These are phyloP conservation scores for Thuidium tamariscinum DNA, from an alignment of 225 moss, liverwort and hornwort species.

Conservation along the genomic window DNA sequence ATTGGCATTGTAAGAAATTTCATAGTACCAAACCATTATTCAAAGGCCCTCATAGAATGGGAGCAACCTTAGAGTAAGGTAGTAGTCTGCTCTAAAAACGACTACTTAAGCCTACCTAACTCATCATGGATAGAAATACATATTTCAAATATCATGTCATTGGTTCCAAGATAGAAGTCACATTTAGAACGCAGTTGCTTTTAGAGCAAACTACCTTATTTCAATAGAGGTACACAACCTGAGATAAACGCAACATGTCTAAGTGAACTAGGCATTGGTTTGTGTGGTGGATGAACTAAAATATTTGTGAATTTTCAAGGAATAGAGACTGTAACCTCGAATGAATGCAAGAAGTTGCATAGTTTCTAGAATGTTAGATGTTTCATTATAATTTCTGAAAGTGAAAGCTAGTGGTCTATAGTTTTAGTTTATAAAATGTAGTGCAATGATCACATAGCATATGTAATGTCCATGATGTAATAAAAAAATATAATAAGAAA, in stretches of 20 bases:
- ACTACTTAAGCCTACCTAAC: too few species aligned
- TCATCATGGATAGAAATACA: too few species aligned
- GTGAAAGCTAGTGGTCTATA: neutral
- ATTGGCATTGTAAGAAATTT: too few species aligned
- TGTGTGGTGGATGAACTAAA: neutral
- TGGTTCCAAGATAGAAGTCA: too few species aligned
- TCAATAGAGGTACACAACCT: neutral
- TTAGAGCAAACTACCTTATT: too few species aligned
- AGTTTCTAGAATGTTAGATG: neutral
- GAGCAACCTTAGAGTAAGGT: accelerated
- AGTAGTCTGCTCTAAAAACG: too few species aligned
- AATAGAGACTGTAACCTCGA: neutral
- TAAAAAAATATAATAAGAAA: neutral
- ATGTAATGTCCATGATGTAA: neutral
- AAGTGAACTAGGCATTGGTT: neutral
- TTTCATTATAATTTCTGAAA: neutral
- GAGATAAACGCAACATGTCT: accelerated
- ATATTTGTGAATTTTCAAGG: too few species aligned
- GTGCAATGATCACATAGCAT: neutral
- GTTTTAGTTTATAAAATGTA: too few species aligned
- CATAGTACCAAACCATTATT: too few species aligned
- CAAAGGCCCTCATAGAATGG: neutral
- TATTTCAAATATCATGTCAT: too few species aligned
- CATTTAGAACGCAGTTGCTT: too few species aligned
- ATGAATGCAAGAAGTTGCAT: neutral